Percentiles rank a stretch among this genome's conserved stretches.
Conservation (phyloP, 2,329 filamentous ascomycete genomes). For the Huntiella omanensis region DNA sequence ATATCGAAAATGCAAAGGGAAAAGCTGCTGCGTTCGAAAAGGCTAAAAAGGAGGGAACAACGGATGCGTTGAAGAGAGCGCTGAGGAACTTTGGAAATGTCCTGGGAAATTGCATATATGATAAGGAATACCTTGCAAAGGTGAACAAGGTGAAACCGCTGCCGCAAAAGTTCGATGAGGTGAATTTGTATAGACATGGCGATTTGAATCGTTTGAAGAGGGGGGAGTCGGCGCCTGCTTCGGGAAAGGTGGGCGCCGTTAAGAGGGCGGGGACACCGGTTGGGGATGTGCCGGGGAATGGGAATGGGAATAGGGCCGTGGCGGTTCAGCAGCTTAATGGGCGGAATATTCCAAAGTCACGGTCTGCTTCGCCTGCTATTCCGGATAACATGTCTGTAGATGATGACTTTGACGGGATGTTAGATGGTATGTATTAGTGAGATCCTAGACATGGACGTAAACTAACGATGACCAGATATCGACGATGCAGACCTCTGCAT, state of each 20-base stretch:
- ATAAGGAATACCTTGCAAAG: conserved; percentile 79
- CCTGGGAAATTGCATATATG: conserved; percentile 95
- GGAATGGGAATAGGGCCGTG: background rate
- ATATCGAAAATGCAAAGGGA: conserved; percentile 87
- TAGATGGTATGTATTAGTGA: conserved; percentile 14
- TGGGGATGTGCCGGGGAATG: conserved; percentile 7
- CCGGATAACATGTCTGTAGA: conserved; percentile 9
- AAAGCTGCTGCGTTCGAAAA: conserved; percentile 96
- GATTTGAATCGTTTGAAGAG: conserved; percentile 23
- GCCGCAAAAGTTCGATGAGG: conserved; percentile 53
- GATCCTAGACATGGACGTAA: background rate
- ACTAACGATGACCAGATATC: conserved; percentile 32
- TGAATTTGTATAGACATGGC: conserved; percentile 63
- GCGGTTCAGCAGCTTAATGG: conserved; percentile 19
- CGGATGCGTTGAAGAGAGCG: conserved; percentile 79
- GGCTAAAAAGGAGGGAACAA: conserved; percentile 94
- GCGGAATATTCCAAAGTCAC: conserved; percentile 9
- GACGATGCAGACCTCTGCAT: conserved; percentile 62
- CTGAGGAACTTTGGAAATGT: conserved; percentile 89
- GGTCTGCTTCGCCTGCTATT: conserved; percentile 7
- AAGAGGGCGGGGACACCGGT: conserved; percentile 15
- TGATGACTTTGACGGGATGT: conserved; percentile 13
- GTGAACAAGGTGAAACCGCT: conserved; percentile 76
- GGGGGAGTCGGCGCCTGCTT: background rate
- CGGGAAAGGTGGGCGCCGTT: conserved; percentile 15